phyloP scores from a whole-genome alignment of 441 rosid species.

The Erodium texanum region DNA sequence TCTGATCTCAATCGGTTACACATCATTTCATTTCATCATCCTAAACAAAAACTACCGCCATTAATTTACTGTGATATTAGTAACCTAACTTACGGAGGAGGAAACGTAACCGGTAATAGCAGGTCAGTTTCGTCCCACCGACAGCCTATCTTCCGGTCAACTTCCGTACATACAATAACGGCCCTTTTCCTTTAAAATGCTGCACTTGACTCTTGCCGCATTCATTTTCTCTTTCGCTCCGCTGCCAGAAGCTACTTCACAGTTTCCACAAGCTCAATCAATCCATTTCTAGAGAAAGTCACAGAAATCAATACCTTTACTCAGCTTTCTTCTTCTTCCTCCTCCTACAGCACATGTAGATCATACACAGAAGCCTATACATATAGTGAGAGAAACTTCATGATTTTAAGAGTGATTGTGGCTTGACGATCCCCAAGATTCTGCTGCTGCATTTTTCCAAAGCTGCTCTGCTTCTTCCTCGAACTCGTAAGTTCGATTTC shows the following conservation, averaged over 20 bases:
- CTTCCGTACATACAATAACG: not conserved
- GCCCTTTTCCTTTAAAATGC: slow-evolving; percentile 18
- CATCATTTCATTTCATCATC: too few species aligned
- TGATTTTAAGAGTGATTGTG: not conserved
- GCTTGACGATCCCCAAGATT: not conserved
- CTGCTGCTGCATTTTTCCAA: not conserved
- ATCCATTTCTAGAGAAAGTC: too few species aligned
- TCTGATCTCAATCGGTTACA: too few species aligned
- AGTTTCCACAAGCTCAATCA: too few species aligned
- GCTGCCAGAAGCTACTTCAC: too few species aligned
- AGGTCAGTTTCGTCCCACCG: slow-evolving; percentile 29
- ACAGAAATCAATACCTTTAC: too few species aligned
- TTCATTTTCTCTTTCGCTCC: too few species aligned
- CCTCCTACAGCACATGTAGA: not conserved
- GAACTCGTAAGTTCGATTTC: not conserved
- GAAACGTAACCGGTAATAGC: slow-evolving; percentile 20
- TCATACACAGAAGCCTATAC: not conserved
- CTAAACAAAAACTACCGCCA: too few species aligned
- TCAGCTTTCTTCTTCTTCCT: not conserved
- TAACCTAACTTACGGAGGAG: too few species aligned
- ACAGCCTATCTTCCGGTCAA: slow-evolving; percentile 26
- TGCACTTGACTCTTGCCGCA: not conserved
- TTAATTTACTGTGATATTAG: too few species aligned
- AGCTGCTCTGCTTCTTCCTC: slow-evolving; percentile 1
- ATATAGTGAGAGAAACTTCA: not conserved